Evolutionary conservation across 306 rosid species (phyloP).

Genomic region (Fragaria vesca): DNA sequence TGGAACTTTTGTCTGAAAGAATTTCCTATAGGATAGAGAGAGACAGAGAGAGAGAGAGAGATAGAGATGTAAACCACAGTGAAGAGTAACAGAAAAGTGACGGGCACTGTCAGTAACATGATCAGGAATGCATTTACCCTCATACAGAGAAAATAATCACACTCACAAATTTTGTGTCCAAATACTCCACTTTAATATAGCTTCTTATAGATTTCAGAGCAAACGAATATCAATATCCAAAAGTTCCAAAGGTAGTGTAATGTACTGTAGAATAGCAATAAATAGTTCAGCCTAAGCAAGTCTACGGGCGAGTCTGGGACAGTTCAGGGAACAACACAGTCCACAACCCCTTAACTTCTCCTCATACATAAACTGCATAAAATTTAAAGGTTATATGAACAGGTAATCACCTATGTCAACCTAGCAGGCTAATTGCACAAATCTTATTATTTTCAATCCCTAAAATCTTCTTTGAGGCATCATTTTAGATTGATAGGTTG

Average conservation of each 20-base stretch:
- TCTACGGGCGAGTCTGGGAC: not conserved
- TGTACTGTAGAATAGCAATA: not conserved
- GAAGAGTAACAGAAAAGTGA: not conserved
- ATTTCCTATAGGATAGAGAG: conserved; percentile 29
- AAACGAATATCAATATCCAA: conserved; percentile 16
- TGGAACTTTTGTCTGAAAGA: conserved; percentile 30
- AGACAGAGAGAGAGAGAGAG: conserved; percentile 14
- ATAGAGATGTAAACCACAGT: conserved; percentile 17
- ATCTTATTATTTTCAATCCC: not conserved
- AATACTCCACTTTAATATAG: not conserved
- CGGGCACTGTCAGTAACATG: not conserved
- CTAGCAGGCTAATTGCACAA: not conserved
- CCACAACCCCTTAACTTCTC: not conserved
- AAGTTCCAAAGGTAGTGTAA: not conserved
- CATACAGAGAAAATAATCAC: not conserved
- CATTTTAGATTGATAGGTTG: not conserved
- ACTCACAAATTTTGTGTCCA: not conserved
- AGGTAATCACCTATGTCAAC: not conserved
- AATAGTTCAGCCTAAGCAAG: not conserved
- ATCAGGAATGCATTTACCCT: not conserved
- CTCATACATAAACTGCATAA: not conserved
- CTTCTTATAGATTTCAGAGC: conserved; percentile 3
- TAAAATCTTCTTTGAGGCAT: not conserved
- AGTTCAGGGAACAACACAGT: not conserved
- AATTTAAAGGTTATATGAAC: not conserved